Base-by-base conservation (phyloP, 2,329 filamentous ascomycete genomes). In the Aspergillus oerlinghausenensis region DNA sequence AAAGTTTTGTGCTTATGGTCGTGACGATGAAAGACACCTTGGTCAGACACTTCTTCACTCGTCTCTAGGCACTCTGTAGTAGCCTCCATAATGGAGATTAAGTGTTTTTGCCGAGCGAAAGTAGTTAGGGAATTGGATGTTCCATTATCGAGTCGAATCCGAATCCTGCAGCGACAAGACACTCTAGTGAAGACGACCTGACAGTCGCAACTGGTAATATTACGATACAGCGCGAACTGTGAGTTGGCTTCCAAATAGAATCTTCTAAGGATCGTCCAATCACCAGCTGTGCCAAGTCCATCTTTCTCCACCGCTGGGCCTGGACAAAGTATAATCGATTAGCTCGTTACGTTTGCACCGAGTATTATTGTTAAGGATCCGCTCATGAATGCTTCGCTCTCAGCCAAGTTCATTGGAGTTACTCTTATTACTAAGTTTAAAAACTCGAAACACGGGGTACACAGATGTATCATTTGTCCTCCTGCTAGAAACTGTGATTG, bases 181-280 rank as follows among this genome's bases (percentile, higher is more conserved):
- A 35, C 32, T 14, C 11, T 14, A 4, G 29, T 32, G 32, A 29
- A 32, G 29, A 32, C 1, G 29, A 35, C 14, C 32, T 35, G 32
- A 14, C 32, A 17, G 14, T 38, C 32, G 14, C 14, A 17, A 17
- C 19, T 21, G 40, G 21, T 45, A 49, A 57, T 56, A 56, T 61
- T 55, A 25, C 51, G 42, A 45, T 54, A 59, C 47, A 35, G 59
- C 55, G 60, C 55, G 47, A 55, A 55, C 56, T 59, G 55, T 60
- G 56, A 58, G 58, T 50, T 62, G 60, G 60, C 54, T 48, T 49
- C 52, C 51, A 56, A 49, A 59, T 63, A 56, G 52, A 57, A 58
- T 51, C 55, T 54, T 42, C 43, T 35, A 58, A 55, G 32, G 50
- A 51, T 59, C 35, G 49, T n/a, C 63, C 61, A 65, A 65, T 63